Evolutionary conservation across 768 basidiomycete species (phyloP).

Genomic region (Cyclocybe cylindracea): DNA sequence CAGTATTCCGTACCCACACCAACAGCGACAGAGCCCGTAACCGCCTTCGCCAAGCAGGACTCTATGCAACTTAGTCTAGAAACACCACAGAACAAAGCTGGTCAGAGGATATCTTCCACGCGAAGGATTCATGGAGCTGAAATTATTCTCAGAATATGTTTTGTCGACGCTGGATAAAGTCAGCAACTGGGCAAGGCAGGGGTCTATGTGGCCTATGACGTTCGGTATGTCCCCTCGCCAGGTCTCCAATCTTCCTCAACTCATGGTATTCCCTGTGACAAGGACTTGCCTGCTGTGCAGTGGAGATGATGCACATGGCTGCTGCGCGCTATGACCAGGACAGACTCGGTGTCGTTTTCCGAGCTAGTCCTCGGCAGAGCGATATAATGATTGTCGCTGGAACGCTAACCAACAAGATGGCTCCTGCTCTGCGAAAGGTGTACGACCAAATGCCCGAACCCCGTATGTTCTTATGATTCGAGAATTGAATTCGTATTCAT

Average conservation of each 20-base stretch:
- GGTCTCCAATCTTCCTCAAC: background rate
- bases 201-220: slow-evolving; percentile 99
- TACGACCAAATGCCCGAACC: slow-evolving; percentile 99
- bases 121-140: background rate
- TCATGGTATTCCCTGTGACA: slow-evolving; percentile 6
- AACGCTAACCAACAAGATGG: slow-evolving; percentile 99
- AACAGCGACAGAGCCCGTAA: slow-evolving; percentile 57
- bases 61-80: slow-evolving; percentile 87
- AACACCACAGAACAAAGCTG: slow-evolving; percentile 87
- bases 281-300: slow-evolving; percentile 98
- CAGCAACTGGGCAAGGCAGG: slow-evolving; percentile 95
- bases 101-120: slow-evolving; percentile 39
- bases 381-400: slow-evolving; percentile 99
- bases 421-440: slow-evolving; percentile 93
- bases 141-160: slow-evolving; percentile 75
- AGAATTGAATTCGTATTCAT: background rate
- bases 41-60: slow-evolving; percentile 70
- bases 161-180: slow-evolving; percentile 95
- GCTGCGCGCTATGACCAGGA: slow-evolving; percentile 99
- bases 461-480: slow-evolving; percentile 44
- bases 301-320: slow-evolving; percentile 99
- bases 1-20: slow-evolving; percentile 31
- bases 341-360: slow-evolving; percentile 94
- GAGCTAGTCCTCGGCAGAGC: slow-evolving; percentile 97
- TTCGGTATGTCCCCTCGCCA: slow-evolving; percentile 51